These are phyloP conservation scores for Sporothrix mexicana DNA, from an alignment of 2,329 filamentous ascomycete species.

Conservation along the genomic window DNA sequence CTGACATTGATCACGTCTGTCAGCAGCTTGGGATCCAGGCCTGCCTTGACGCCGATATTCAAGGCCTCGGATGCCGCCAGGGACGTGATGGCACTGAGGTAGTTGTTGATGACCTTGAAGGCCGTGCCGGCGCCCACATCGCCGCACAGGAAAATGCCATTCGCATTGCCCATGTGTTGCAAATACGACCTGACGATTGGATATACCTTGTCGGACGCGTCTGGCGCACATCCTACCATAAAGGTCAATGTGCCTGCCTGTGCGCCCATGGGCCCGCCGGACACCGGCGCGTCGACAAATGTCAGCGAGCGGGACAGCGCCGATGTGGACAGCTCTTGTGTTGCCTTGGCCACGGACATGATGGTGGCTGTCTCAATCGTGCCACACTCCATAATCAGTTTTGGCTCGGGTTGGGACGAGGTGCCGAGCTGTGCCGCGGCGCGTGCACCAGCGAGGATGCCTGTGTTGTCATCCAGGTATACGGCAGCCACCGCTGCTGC, in stretches of 20 bases:
- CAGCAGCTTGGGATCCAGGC: constrained; percentile 10
- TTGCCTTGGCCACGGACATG: constrained; percentile 1
- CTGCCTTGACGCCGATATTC: constrained; percentile 19
- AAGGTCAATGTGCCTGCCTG: background rate
- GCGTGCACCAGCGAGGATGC: background rate
- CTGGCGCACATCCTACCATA: constrained; percentile 12
- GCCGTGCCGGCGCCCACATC: constrained; percentile 14
- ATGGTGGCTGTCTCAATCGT: constrained; percentile 17
- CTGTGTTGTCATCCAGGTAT: background rate
- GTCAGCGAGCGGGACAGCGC: background rate
- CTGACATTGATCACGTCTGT: constrained; percentile 24
- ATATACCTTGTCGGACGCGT: background rate
- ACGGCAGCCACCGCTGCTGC: background rate
- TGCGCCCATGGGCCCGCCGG: constrained; percentile 14
- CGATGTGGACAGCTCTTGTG: background rate
- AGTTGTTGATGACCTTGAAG: constrained; percentile 26
- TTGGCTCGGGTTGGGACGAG: too few relatives aligned
- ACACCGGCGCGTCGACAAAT: constrained; percentile 16
- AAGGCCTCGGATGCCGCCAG: constrained; percentile 19
- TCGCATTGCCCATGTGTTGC: background rate
- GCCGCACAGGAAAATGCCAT: constrained; percentile 17
- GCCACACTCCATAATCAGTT: constrained; percentile 26
- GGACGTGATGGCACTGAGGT: constrained; percentile 21
- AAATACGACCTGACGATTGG: background rate
- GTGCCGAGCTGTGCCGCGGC: too few relatives aligned